A percentile compares a stretch with the other conserved stretches of the same genome.
These are phyloP conservation scores for Talaromyces stipitatus DNA, from an alignment of 495 filamentous ascomycete species.

Conservation along the genomic window DNA sequence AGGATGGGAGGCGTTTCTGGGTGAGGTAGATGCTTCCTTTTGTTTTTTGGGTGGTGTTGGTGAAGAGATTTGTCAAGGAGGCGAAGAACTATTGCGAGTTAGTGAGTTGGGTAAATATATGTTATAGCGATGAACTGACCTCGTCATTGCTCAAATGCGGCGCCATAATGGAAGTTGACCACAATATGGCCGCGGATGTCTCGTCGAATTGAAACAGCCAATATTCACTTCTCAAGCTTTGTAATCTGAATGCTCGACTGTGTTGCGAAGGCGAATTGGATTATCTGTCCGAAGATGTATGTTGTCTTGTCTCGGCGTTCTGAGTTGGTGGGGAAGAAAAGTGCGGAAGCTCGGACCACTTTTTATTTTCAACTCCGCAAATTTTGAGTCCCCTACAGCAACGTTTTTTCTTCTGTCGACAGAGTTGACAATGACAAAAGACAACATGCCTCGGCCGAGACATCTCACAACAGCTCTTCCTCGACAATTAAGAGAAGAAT, in stretches of 20 bases:
- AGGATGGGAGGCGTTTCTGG: slow-evolving; percentile 56
- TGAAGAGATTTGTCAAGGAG: slow-evolving; percentile 67
- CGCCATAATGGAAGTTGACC: slow-evolving; percentile 32
- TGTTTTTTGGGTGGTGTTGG: slow-evolving; percentile 54
- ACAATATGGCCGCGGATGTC: background rate
- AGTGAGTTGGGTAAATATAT: background rate
- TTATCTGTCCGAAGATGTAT: background rate
- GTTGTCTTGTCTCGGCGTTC: background rate
- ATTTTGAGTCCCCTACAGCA: background rate
- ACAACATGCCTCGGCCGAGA: slow-evolving; percentile 30
- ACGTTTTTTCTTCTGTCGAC: background rate
- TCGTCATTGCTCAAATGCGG: slow-evolving; percentile 65
- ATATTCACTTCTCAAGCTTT: too few species aligned
- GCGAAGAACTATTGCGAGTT: slow-evolving; percentile 67
- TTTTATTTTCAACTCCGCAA: background rate
- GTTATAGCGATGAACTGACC: slow-evolving; percentile 34
- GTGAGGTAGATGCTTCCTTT: slow-evolving; percentile 76
- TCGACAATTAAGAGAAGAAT: slow-evolving; percentile 48
- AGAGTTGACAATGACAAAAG: background rate
- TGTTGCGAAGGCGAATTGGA: background rate
- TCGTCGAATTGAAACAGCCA: background rate
- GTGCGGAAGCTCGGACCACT: slow-evolving; percentile 4
- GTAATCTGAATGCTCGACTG: background rate
- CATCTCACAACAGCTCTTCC: slow-evolving; percentile 59
- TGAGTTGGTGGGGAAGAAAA: background rate